Evolutionary conservation across 257 asterid species (phyloP).

Genomic region (Primulina tabacum): DNA sequence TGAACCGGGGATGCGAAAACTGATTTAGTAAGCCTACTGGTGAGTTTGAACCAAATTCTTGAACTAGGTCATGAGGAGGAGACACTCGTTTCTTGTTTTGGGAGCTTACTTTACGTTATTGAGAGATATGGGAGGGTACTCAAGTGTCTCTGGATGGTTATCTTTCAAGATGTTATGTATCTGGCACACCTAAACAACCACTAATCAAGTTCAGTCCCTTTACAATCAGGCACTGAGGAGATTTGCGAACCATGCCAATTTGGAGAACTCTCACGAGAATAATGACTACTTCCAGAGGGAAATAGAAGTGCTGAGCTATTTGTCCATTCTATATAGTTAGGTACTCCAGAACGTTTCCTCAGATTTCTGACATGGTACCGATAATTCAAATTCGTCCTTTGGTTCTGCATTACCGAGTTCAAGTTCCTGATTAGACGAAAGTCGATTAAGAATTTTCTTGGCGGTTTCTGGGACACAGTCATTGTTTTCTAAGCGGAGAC

Average conservation of each 20-base stretch:
- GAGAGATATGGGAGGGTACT: slow-evolving; percentile 37
- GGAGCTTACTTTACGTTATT: slow-evolving; percentile 61
- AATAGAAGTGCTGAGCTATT: slow-evolving; percentile 28
- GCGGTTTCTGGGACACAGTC: too few relatives aligned
- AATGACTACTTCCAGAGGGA: slow-evolving; percentile 30
- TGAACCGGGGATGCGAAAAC: slow-evolving; percentile 45
- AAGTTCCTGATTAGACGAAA: too few relatives aligned
- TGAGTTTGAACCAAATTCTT: slow-evolving; percentile 39
- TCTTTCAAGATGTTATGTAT: slow-evolving; percentile 34
- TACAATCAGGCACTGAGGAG: slow-evolving; percentile 38
- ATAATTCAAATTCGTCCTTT: too few relatives aligned
- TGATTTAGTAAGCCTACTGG: slow-evolving; percentile 45
- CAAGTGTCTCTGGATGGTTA: slow-evolving; percentile 62
- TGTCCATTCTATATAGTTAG: too few relatives aligned
- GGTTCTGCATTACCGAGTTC: too few relatives aligned
- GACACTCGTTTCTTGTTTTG: slow-evolving; percentile 72
- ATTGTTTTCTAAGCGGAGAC: too few relatives aligned
- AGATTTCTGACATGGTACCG: too few relatives aligned
- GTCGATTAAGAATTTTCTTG: too few relatives aligned
- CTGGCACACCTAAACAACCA: slow-evolving; percentile 31
- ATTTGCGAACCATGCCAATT: slow-evolving; percentile 46
- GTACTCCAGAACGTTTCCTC: too few relatives aligned
- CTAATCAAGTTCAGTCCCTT: slow-evolving; percentile 32
- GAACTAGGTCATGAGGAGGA: slow-evolving; percentile 50
- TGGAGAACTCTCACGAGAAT: slow-evolving; percentile 34